Evolutionary conservation across 2,329 filamentous ascomycete genomes (phyloP), one percentile per base, ranked within the genome.

Genomic region (Fusarium xyrophilum): DNA sequence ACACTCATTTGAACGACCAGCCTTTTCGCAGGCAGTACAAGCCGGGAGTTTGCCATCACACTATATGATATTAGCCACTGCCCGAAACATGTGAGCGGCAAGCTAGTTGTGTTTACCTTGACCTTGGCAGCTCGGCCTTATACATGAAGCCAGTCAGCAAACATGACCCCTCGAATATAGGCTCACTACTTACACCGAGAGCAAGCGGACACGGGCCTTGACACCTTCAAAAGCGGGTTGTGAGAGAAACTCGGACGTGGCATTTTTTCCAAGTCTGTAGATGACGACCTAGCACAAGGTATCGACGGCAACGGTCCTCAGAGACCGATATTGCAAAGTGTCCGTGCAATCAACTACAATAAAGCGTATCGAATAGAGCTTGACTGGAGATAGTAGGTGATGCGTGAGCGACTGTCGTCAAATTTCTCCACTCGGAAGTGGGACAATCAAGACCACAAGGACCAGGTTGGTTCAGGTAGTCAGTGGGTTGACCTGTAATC

Each of bases 1-100:
- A 78, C 96, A 99, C 76, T 96, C 93, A 63, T 85, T 89, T 57
- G 92, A 89, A 65, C 93, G 91, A 32, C 94, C 93, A 17, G 93
- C 93, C 80, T 93, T 94, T 79, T 97, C 95, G 76, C 96, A 98
- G 21, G 95, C 95, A 11, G 93, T 96, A 77, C 96, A 99, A 11
- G 94, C 93, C 14, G 96, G 96, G 38, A 98, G 83, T 79, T 97
- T 97, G 65, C 96, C 95, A 81, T 98, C 96, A 76, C 96, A 99
- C 88, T 91, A 75, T n/a, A 40, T 28, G 48, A 12, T 32, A 42
- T 73, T 52, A 72, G 61, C 47, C 35, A 36, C 27, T 27, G 21
- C 23, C 46, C 32, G 27, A 40, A 52, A 36, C 36, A 23, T 23
- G n/a, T 51, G 32, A 33, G 21, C n/a, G n/a, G 25, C 28, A 39